Conservation (phyloP, 177 flowering plant genomes). For the Vitis hybrid region DNA sequence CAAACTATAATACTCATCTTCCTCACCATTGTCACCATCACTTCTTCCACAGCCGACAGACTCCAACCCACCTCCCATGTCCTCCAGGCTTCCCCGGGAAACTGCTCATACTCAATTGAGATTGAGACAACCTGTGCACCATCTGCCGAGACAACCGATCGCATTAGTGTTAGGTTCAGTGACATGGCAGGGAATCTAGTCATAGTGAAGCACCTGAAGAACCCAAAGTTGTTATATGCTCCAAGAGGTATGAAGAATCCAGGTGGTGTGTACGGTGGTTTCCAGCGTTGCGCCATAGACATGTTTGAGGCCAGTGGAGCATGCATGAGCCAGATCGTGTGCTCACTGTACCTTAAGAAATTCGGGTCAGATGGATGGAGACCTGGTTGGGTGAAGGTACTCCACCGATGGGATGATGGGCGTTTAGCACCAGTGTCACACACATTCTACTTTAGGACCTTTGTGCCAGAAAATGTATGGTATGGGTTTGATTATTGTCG, state of each 20-base stretch:
- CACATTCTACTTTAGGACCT: slow-evolving; percentile 19
- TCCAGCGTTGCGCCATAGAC: slow-evolving; percentile 11
- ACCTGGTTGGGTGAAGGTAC: slow-evolving; percentile 22
- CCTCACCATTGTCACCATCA: not conserved
- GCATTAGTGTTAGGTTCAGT: slow-evolving; percentile 14
- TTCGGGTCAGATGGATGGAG: slow-evolving; percentile 19
- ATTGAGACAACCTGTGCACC: slow-evolving; percentile 22
- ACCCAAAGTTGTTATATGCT: slow-evolving; percentile 16
- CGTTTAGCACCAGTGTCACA: slow-evolving; percentile 8
- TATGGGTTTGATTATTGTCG: slow-evolving; percentile 19
- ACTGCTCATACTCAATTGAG: slow-evolving; percentile 21
- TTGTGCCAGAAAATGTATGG: slow-evolving; percentile 21
- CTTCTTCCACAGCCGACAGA: slow-evolving; percentile 6
- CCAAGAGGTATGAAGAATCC: slow-evolving; percentile 9
- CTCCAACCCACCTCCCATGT: not conserved
- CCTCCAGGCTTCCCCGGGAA: not conserved
- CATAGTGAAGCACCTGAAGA: slow-evolving; percentile 14
- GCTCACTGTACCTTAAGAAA: slow-evolving; percentile 19
- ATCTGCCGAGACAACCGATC: slow-evolving; percentile 18
- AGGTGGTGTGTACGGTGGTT: slow-evolving; percentile 10
- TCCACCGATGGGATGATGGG: slow-evolving; percentile 4
- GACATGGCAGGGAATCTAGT: slow-evolving; percentile 9
- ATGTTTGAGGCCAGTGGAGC: slow-evolving; percentile 16
- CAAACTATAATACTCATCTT: not conserved
- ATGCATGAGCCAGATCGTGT: slow-evolving; percentile 16